phyloP scores from a whole-genome alignment of 1,284 basidiomycete species.

The Laetiporus sulphureus region DNA sequence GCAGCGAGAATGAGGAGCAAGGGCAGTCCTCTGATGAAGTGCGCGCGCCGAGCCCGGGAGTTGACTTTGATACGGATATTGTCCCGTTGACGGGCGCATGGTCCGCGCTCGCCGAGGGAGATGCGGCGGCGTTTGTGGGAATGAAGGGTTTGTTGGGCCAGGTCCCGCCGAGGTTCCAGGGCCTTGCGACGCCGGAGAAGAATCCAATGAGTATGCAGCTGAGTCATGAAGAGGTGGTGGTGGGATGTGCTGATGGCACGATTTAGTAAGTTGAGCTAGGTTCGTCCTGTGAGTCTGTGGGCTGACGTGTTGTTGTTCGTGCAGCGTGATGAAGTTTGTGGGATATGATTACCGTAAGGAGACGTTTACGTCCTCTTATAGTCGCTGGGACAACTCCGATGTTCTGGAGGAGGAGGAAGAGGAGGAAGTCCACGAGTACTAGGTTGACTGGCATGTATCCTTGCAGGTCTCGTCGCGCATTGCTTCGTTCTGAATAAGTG shows the following conservation, averaged over 20 bases:
- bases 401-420: no score
- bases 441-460: no score
- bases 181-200: constrained; percentile 75
- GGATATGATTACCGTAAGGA: constrained; percentile 51
- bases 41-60: constrained; percentile 24
- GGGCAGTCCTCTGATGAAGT: constrained; percentile 6
- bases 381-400: not conserved
- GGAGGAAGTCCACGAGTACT: no score
- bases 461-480: no score
- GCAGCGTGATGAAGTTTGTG: constrained; percentile 69
- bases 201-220: constrained; percentile 87
- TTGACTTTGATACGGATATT: constrained; percentile 58
- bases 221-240: constrained; percentile 80
- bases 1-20: constrained; percentile 21
- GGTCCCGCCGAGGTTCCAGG: constrained; percentile 59
- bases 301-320: constrained; percentile 7
- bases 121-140: constrained; percentile 25
- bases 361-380: not conserved
- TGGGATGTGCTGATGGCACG: constrained; percentile 82
- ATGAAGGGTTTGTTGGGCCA: constrained; percentile 53
- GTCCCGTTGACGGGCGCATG: constrained; percentile 61
- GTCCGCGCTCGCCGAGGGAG: constrained; percentile 47
- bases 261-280: constrained; percentile 59
- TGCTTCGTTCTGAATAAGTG: not conserved
- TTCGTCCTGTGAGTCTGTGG: not conserved